phyloP scores from a whole-genome alignment of 2,329 filamentous ascomycete species.

The Cladophialophora chaetospira region DNA sequence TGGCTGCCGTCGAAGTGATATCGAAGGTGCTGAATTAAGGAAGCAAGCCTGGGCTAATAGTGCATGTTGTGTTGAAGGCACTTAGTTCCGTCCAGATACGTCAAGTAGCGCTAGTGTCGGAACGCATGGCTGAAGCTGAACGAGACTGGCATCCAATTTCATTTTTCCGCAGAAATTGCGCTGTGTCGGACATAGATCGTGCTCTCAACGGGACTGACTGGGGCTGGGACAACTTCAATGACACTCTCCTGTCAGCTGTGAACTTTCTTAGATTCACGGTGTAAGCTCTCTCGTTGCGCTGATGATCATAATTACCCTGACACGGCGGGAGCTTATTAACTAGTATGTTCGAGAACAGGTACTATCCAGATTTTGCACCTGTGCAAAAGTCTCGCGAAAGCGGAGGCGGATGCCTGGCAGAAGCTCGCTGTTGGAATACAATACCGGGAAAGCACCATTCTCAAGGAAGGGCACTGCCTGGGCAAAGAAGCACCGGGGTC shows the following conservation, averaged over 20 bases:
- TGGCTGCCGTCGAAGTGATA: conserved; percentile 35
- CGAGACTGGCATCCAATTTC: conserved; percentile 17
- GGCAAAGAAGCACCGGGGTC: conserved; percentile 4
- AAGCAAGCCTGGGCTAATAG: background rate
- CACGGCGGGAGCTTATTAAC: conserved; percentile 23
- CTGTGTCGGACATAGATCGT: conserved; percentile 18
- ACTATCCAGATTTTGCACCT: conserved; percentile 22
- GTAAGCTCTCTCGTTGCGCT: conserved; percentile 10
- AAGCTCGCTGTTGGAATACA: conserved; percentile 10
- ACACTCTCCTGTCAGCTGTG: conserved; percentile 15
- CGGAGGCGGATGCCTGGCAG: background rate
- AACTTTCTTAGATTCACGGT: conserved; percentile 26
- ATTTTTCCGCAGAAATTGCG: too few relatives aligned
- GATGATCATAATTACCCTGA: conserved; percentile 24
- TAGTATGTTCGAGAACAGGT: too few relatives aligned
- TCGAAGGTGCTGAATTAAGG: conserved; percentile 27
- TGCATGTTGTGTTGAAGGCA: background rate
- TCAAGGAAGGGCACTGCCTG: conserved; percentile 15
- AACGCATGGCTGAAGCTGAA: conserved; percentile 22
- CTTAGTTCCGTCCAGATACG: background rate
- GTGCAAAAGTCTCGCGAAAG: conserved; percentile 12
- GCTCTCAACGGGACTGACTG: conserved; percentile 21
- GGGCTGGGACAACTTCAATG: conserved; percentile 18
- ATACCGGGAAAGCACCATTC: conserved; percentile 19
- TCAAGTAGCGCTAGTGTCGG: conserved; percentile 15